These are phyloP conservation scores for Hypoxylon sp. DNA, from an alignment of 2,329 filamentous ascomycete genomes.

Conservation along the genomic window DNA sequence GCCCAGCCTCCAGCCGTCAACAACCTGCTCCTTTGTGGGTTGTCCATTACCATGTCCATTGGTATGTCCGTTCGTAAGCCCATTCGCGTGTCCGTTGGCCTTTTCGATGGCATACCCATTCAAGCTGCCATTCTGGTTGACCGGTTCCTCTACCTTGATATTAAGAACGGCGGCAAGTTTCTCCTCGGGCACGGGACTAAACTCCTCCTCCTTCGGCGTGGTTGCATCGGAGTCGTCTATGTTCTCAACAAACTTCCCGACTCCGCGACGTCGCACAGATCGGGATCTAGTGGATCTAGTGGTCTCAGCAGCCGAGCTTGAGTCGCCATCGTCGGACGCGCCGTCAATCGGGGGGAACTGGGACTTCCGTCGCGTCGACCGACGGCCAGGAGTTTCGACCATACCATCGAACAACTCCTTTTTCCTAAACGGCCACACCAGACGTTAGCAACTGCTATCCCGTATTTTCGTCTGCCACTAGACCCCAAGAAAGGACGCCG, in stretches of 20 bases:
- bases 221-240: conserved; percentile 58
- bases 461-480: not conserved
- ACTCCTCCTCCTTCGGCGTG: conserved; percentile 47
- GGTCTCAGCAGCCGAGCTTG: conserved; percentile 60
- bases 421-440: conserved; percentile 58
- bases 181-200: conserved; percentile 47
- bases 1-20: conserved; percentile 70
- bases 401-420: conserved; percentile 72
- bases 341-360: conserved; percentile 57
- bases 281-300: conserved; percentile 48
- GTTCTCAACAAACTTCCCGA: conserved; percentile 63
- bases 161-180: conserved; percentile 40
- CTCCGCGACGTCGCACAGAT: conserved; percentile 59
- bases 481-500: not conserved
- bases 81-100: conserved; percentile 51
- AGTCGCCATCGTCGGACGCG: conserved; percentile 63
- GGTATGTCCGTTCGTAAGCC: conserved; percentile 46
- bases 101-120: conserved; percentile 36
- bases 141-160: conserved; percentile 24
- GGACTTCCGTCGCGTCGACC: conserved; percentile 63
- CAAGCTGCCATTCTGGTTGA: conserved; percentile 40
- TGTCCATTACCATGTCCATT: conserved; percentile 40
- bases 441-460: conserved; percentile 15
- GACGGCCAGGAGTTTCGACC: conserved; percentile 67
- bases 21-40: conserved; percentile 47